These are phyloP conservation scores for Luffa acutangula DNA, from an alignment of 306 rosid genomes.

Conservation along the genomic window DNA sequence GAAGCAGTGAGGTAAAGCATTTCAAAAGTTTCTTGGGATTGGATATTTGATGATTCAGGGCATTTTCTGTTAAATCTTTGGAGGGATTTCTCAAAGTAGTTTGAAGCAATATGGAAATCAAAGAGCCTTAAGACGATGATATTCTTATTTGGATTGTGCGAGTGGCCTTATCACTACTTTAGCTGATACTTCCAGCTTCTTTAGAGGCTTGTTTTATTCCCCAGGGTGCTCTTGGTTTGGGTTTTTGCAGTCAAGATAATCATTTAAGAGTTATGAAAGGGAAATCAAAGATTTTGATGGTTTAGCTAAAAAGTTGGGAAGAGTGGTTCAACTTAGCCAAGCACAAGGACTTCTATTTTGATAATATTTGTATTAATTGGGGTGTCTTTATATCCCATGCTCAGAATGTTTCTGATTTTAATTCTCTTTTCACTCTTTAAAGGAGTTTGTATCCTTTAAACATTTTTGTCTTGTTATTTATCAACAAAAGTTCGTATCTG, in stretches of 20 bases:
- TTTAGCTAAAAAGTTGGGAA: not conserved
- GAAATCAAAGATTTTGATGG: not conserved
- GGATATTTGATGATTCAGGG: not conserved
- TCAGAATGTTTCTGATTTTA: not conserved
- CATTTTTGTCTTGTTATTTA: no score
- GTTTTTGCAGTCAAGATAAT: no score
- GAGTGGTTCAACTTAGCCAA: not conserved
- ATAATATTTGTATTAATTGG: not conserved
- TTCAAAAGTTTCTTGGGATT: not conserved
- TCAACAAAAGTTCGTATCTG: not conserved
- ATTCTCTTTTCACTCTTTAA: not conserved
- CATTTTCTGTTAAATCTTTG: not conserved
- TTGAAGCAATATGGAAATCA: not conserved
- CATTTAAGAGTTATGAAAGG: no score
- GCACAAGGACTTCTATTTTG: not conserved
- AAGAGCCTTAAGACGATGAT: not conserved
- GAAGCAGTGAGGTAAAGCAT: not conserved
- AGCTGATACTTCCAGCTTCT: no score
- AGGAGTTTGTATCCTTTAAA: not conserved
- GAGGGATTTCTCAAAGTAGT: not conserved
- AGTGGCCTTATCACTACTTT: not conserved
- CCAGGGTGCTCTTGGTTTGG: no score
- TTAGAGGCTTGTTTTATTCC: no score
- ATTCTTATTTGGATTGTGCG: not conserved
- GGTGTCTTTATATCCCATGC: not conserved